Conservation (phyloP, 2,329 filamentous ascomycete genomes). For the Aureobasidium sp. region DNA sequence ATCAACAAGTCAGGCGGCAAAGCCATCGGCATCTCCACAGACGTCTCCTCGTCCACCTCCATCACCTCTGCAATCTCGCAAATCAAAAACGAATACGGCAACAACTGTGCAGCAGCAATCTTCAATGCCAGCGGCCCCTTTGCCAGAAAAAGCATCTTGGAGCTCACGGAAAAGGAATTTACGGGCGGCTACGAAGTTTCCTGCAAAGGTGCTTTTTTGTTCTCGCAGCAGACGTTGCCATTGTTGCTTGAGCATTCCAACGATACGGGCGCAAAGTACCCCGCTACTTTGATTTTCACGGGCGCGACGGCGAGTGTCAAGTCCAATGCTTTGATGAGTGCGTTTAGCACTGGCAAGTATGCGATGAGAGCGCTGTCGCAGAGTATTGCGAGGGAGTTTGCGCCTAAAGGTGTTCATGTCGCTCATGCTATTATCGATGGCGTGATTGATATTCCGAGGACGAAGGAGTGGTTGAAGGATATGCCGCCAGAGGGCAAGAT, state of each 20-base stretch:
- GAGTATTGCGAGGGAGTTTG: slow-evolving; percentile 74
- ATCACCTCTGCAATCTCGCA: slow-evolving; percentile 55
- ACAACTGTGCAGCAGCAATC: slow-evolving; percentile 49
- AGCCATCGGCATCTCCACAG: slow-evolving; percentile 63
- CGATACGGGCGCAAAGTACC: slow-evolving; percentile 45
- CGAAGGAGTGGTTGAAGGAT: slow-evolving; percentile 53
- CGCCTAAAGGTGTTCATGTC: slow-evolving; percentile 76
- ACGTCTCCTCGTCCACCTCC: slow-evolving; percentile 51
- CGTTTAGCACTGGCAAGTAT: slow-evolving; percentile 76
- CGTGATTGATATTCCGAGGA: slow-evolving; percentile 71
- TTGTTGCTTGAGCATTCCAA: slow-evolving; percentile 57
- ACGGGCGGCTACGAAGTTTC: slow-evolving; percentile 43
- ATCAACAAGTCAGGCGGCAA: slow-evolving; percentile 62
- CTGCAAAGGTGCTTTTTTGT: slow-evolving; percentile 63
- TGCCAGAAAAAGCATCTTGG: slow-evolving; percentile 54
- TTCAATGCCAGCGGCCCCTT: slow-evolving; percentile 62
- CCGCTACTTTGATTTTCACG: slow-evolving; percentile 77
- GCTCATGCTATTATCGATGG: slow-evolving; percentile 78
- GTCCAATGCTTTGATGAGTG: slow-evolving; percentile 60
- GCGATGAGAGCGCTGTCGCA: slow-evolving; percentile 67
- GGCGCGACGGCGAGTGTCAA: slow-evolving; percentile 76
- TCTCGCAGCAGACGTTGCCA: slow-evolving; percentile 65
- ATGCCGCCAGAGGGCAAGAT: slow-evolving; percentile 61
- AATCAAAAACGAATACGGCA: slow-evolving; percentile 53
- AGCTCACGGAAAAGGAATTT: slow-evolving; percentile 54